Conservation (phyloP, 116 monocot species). For the Thalassia testudinum region DNA sequence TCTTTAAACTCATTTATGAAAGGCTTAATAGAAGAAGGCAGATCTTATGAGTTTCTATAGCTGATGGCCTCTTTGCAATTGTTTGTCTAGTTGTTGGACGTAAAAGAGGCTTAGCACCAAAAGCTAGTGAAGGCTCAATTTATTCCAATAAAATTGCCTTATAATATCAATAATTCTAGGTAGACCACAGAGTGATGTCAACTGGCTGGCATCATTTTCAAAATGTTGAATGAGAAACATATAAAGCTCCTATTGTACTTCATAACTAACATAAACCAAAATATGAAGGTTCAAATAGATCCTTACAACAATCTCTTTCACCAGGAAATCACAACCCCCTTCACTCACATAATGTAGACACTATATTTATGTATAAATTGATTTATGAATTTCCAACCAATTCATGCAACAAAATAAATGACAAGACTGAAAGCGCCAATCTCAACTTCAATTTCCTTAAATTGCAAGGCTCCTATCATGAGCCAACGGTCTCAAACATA, state of each 20-base stretch:
- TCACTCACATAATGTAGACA: too few relatives aligned
- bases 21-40: constrained; percentile 87
- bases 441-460: too few relatives aligned
- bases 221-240: constrained; percentile 83
- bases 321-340: constrained; percentile 48
- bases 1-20: constrained; percentile 85
- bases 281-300: too few relatives aligned
- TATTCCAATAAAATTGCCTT: constrained; percentile 71
- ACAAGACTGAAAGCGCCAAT: too few relatives aligned
- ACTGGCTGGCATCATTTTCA: constrained; percentile 45
- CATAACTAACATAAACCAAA: too few relatives aligned
- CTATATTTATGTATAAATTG: too few relatives aligned
- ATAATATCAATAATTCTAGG: constrained; percentile 72
- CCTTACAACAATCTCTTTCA: too few relatives aligned
- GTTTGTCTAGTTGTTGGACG: constrained; percentile 51
- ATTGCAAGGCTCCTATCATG: too few relatives aligned
- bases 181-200: constrained; percentile 40
- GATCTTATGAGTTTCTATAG: constrained; percentile 74
- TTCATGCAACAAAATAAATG: too few relatives aligned
- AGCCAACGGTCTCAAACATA: too few relatives aligned
- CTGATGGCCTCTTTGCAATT: constrained; percentile 44
- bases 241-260: constrained; percentile 87
- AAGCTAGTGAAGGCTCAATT: constrained; percentile 19
- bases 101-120: too few relatives aligned
- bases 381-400: too few relatives aligned